phyloP scores from a whole-genome alignment of 2,329 filamentous ascomycete species.

The Colletotrichum chlorophyti region DNA sequence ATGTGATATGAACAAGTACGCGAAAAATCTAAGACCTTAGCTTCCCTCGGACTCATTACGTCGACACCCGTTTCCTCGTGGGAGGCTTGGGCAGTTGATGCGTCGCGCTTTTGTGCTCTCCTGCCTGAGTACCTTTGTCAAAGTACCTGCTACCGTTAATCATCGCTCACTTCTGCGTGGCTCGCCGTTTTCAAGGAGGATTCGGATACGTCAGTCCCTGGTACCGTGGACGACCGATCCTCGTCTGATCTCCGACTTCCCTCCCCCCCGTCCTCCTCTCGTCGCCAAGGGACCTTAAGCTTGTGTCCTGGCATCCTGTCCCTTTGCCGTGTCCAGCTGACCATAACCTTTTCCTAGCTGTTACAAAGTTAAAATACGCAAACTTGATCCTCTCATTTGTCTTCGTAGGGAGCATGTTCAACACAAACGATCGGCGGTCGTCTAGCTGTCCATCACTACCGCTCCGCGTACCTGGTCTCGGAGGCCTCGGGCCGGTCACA shows the following conservation, averaged over 20 bases:
- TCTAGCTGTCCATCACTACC: slow-evolving; percentile 19
- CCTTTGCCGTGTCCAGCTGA: slow-evolving; percentile 24
- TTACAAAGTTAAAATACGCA: slow-evolving; percentile 24
- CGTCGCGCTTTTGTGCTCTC: not conserved
- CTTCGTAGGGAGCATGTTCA: not conserved
- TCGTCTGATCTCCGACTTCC: slow-evolving; percentile 20
- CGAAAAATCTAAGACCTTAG: too few relatives aligned
- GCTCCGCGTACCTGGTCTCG: slow-evolving; percentile 19
- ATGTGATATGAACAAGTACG: too few relatives aligned
- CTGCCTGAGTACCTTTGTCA: not conserved
- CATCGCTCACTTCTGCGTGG: not conserved
- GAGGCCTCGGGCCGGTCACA: slow-evolving; percentile 8
- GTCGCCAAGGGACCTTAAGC: slow-evolving; percentile 1
- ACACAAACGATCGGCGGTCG: slow-evolving; percentile 17
- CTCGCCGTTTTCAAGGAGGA: not conserved
- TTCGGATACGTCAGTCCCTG: not conserved
- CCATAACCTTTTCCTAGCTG: slow-evolving; percentile 26
- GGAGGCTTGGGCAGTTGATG: too few relatives aligned
- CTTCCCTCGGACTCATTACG: slow-evolving; percentile 19
- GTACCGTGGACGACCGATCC: not conserved
- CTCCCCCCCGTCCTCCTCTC: not conserved
- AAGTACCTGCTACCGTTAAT: not conserved
- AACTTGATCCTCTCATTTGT: slow-evolving; percentile 12
- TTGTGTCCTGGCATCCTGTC: slow-evolving; percentile 10
- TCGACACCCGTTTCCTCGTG: slow-evolving; percentile 10